phyloP scores from a whole-genome alignment of 129 eudicot species.

The Helichrysum umbraculigerum region DNA sequence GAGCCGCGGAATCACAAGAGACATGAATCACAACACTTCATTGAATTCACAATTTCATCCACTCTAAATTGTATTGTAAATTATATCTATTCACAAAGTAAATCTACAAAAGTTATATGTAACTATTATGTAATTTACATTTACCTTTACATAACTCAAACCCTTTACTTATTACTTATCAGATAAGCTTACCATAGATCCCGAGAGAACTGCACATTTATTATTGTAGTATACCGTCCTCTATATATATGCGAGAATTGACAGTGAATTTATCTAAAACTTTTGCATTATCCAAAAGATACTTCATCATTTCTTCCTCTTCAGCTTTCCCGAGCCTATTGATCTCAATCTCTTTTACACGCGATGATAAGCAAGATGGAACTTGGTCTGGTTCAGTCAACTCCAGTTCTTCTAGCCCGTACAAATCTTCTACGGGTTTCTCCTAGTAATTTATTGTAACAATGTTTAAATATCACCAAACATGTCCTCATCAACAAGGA shows the following conservation, averaged over 20 bases:
- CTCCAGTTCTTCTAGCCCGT: constrained; percentile 28
- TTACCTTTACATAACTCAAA: neutral
- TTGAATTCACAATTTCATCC: too few relatives aligned
- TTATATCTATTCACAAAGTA: neutral
- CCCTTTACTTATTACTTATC: neutral
- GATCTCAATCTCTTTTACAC: constrained; percentile 27
- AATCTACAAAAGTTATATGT: too few relatives aligned
- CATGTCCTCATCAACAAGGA: neutral
- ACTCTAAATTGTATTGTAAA: too few relatives aligned
- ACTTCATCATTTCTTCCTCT: constrained; percentile 36
- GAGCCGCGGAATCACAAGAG: too few relatives aligned
- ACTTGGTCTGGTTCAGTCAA: constrained; percentile 11
- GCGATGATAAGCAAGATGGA: constrained; percentile 22
- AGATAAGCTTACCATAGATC: neutral
- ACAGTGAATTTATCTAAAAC: constrained; percentile 32
- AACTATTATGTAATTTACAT: too few relatives aligned
- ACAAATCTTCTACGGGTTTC: constrained; percentile 26
- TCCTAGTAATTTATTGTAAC: constrained; percentile 1
- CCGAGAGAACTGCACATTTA: neutral
- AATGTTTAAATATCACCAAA: neutral
- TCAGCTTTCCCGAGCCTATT: constrained; percentile 27
- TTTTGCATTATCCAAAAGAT: constrained; percentile 28
- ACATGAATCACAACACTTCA: too few relatives aligned
- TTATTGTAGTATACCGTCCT: constrained; percentile 32
- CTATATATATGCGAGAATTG: constrained; percentile 35